A percentile compares a stretch with the other conserved stretches of the same genome.
These are phyloP conservation scores for Hyaloscypha variabilis DNA, from an alignment of 495 filamentous ascomycete genomes.

Conservation along the genomic window DNA sequence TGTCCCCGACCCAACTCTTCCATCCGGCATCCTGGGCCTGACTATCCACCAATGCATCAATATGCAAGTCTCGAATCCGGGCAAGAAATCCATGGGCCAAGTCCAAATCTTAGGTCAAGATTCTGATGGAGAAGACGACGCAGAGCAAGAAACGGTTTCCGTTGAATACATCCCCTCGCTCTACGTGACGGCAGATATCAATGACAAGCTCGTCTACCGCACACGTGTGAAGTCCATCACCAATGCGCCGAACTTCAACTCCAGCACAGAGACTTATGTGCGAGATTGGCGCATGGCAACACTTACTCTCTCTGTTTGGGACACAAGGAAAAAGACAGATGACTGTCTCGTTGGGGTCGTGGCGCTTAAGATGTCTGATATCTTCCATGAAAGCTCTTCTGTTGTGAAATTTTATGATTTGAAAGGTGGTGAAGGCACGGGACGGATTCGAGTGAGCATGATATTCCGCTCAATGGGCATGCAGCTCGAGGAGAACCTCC, in stretches of 20 bases:
- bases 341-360: conserved; percentile 19
- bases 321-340: conserved; percentile 16
- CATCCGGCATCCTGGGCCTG: conserved; percentile 9
- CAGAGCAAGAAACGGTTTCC: conserved; percentile 8
- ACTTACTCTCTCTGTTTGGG: conserved; percentile 15
- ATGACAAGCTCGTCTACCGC: conserved; percentile 14
- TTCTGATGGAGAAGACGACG: conserved; percentile 16
- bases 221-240: conserved; percentile 19
- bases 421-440: conserved; percentile 13
- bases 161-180: conserved; percentile 17
- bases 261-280: conserved; percentile 15
- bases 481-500: conserved; percentile 13
- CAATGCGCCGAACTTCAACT: conserved; percentile 17
- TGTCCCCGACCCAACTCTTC: conserved; percentile 14
- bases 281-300: conserved; percentile 19
- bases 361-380: conserved; percentile 10
- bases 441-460: conserved; percentile 14
- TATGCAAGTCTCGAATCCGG: conserved; percentile 11
- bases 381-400: conserved; percentile 17
- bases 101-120: conserved; percentile 10
- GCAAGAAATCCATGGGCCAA: conserved; percentile 19
- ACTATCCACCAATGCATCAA: conserved; percentile 21
- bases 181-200: conserved; percentile 15
- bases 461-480: conserved; percentile 17
- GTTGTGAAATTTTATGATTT: conserved; percentile 18